These are phyloP conservation scores for Henckelia pumila DNA, from an alignment of 257 asterid species.

Conservation along the genomic window DNA sequence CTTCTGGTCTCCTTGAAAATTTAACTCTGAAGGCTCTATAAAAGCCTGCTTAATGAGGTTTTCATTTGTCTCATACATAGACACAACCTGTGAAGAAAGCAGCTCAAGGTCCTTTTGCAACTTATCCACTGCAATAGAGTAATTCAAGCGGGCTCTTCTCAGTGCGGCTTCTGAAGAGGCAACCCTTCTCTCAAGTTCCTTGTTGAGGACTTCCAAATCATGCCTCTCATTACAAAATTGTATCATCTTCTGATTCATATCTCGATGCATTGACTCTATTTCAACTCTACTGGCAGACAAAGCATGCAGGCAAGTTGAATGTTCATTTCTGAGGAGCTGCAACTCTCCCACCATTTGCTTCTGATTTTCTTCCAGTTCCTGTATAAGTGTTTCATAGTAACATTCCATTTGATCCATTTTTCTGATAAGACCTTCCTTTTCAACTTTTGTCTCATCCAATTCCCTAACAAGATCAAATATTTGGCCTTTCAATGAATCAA, in stretches of 20 bases:
- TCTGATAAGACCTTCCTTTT: slow-evolving; percentile 63
- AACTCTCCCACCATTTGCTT: slow-evolving; percentile 75
- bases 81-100: slow-evolving; percentile 89
- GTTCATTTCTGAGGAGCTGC: slow-evolving; percentile 76
- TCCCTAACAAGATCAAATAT: slow-evolving; percentile 84
- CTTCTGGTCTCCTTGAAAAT: slow-evolving; percentile 24
- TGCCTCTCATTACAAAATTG: slow-evolving; percentile 63
- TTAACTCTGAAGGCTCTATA: slow-evolving; percentile 44
- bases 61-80: slow-evolving; percentile 89
- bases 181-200: slow-evolving; percentile 83
- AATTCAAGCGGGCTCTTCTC: slow-evolving; percentile 85
- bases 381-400: slow-evolving; percentile 87
- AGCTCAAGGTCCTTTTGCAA: slow-evolving; percentile 92
- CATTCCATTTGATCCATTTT: slow-evolving; percentile 97
- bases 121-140: slow-evolving; percentile 90
- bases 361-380: slow-evolving; percentile 93
- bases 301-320: slow-evolving; percentile 70
- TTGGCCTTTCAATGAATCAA: slow-evolving; percentile 73
- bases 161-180: slow-evolving; percentile 78
- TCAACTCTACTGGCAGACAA: slow-evolving; percentile 62
- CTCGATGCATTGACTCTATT: slow-evolving; percentile 57
- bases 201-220: slow-evolving; percentile 57
- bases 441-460: slow-evolving; percentile 84
- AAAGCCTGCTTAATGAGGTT: slow-evolving; percentile 83
- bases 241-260: slow-evolving; percentile 55